Evolutionary conservation across 179 eudicot species (phyloP).

Genomic region (Silene coronaria): DNA sequence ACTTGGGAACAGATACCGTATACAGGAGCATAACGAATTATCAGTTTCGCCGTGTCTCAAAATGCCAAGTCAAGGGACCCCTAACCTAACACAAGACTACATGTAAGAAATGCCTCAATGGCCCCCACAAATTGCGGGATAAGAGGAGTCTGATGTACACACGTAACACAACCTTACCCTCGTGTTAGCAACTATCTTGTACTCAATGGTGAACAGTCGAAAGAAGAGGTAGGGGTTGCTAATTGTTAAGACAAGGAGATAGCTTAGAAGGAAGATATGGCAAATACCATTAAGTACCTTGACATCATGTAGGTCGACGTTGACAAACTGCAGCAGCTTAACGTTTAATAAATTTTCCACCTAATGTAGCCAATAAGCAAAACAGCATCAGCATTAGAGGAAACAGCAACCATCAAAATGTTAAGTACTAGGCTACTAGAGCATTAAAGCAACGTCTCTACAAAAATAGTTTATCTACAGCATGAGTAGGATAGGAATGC

Average conservation of each 20-base stretch:
- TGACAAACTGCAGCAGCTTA: constrained; percentile 61
- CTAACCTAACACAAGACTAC: too few species aligned
- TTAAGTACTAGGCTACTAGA: not conserved
- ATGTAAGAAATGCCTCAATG: too few species aligned
- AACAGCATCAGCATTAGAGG: constrained; percentile 23
- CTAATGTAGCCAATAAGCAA: constrained; percentile 35
- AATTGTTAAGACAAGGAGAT: not conserved
- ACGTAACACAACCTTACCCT: too few species aligned
- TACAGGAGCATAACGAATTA: too few species aligned
- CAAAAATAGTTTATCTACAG: not conserved
- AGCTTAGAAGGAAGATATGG: constrained; percentile 11
- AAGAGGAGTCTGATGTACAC: too few species aligned
- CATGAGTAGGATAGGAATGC: not conserved
- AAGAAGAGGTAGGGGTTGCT: not conserved
- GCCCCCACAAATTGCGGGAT: too few species aligned
- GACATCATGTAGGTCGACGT: constrained; percentile 69
- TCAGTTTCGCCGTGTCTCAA: too few species aligned
- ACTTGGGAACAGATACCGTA: too few species aligned
- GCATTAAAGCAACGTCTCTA: not conserved
- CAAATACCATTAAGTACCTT: constrained; percentile 58
- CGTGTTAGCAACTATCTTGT: too few species aligned
- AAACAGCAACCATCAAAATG: not conserved
- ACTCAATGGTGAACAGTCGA: not conserved
- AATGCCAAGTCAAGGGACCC: too few species aligned
- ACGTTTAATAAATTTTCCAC: constrained; percentile 69